A percentile compares a stretch with the other conserved stretches of the same genome.
Conservation (phyloP, 768 basidiomycete genomes). For the Suillus plorans region DNA sequence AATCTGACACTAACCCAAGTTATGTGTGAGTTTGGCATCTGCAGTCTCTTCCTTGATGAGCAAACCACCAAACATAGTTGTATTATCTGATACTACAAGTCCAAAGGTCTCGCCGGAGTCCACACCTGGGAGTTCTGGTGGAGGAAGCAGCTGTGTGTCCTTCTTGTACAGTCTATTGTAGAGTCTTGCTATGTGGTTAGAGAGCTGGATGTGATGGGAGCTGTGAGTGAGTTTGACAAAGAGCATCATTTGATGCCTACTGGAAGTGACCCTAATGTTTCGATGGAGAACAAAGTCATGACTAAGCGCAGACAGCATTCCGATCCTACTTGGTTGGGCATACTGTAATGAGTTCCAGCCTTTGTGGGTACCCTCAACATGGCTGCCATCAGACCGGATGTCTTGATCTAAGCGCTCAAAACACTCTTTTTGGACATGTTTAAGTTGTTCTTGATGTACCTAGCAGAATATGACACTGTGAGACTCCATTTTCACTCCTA, state of each 20-base stretch:
- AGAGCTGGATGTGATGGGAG: constrained; percentile 25
- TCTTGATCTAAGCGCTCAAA: too few relatives aligned
- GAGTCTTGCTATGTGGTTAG: constrained; percentile 15
- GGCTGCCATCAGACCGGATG: too few relatives aligned
- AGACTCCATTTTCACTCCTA: neutral
- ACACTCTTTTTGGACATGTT: too few relatives aligned
- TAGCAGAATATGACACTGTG: neutral
- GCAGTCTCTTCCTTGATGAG: constrained; percentile 5
- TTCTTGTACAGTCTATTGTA: constrained; percentile 12
- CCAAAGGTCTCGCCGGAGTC: constrained; percentile 17
- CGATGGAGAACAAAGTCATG: constrained; percentile 3
- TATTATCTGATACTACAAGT: neutral
- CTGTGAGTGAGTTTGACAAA: constrained; percentile 19
- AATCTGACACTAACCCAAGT: too few relatives aligned
- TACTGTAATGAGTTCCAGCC: constrained; percentile 25
- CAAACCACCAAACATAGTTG: constrained; percentile 3
- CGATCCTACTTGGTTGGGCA: constrained; percentile 22
- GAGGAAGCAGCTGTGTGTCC: neutral
- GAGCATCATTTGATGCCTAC: neutral
- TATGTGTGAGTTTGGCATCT: neutral
- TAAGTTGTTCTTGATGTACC: too few relatives aligned
- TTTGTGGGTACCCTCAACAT: constrained; percentile 17
- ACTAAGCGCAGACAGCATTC: constrained; percentile 12
- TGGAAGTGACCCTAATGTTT: constrained; percentile 17
- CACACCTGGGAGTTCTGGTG: constrained; percentile 2